Evolutionary conservation across 2,329 filamentous ascomycete species (phyloP).

Genomic region (Stagonosporopsis chrysanthemi): DNA sequence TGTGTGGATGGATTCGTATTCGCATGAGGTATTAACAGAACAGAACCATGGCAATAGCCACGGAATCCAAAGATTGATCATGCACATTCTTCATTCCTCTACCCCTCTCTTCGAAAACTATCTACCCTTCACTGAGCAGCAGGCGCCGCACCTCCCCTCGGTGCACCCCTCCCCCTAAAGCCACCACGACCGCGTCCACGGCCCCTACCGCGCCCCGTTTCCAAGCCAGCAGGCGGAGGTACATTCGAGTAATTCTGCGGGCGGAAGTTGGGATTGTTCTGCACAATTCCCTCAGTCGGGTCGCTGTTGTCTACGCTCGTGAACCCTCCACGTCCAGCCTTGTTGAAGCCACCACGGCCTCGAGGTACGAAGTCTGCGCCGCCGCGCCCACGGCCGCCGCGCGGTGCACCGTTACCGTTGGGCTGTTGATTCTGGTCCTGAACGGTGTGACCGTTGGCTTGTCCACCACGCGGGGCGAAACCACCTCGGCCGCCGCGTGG

Average conservation of each 20-base stretch:
- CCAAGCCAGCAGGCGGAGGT: slow-evolving; percentile 47
- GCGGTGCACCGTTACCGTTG: slow-evolving; percentile 33
- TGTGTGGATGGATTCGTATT: too few species aligned
- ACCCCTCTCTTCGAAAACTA: background rate
- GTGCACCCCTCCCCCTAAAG: slow-evolving; percentile 39
- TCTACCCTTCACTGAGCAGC: slow-evolving; percentile 24
- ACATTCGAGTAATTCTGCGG: slow-evolving; percentile 56
- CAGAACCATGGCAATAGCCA: too few species aligned
- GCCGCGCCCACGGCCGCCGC: slow-evolving; percentile 41
- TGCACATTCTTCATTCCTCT: background rate
- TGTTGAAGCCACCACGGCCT: slow-evolving; percentile 50
- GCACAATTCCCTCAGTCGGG: slow-evolving; percentile 61
- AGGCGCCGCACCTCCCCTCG: slow-evolving; percentile 37
- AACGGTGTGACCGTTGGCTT: slow-evolving; percentile 35
- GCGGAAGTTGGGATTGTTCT: slow-evolving; percentile 64
- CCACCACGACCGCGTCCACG: slow-evolving; percentile 45
- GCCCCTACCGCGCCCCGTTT: slow-evolving; percentile 27
- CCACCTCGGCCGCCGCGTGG: slow-evolving; percentile 50
- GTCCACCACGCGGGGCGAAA: slow-evolving; percentile 45
- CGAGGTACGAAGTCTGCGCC: slow-evolving; percentile 45
- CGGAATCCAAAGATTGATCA: too few species aligned
- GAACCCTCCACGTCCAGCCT: slow-evolving; percentile 53
- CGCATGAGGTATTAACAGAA: too few species aligned
- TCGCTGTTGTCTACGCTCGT: slow-evolving; percentile 59
- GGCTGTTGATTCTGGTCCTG: slow-evolving; percentile 35